A percentile compares a stretch with the other conserved stretches of the same genome.
These are phyloP conservation scores for Tolypocladium album DNA, from an alignment of 2,329 filamentous ascomycete species.

Conservation along the genomic window DNA sequence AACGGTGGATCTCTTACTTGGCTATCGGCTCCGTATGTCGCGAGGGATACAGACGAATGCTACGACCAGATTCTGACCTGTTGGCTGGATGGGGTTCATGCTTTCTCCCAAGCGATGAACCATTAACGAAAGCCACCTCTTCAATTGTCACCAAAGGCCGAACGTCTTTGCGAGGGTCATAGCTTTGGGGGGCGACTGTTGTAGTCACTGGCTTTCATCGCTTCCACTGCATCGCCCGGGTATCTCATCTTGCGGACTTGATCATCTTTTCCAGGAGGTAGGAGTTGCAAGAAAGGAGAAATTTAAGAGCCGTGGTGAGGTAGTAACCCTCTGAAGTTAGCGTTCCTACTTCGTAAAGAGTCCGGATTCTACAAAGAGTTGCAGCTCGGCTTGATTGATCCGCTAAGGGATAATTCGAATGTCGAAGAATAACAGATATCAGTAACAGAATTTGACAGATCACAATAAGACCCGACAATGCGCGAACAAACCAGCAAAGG, in stretches of 20 bases:
- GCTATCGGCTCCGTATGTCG: background rate
- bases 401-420: background rate
- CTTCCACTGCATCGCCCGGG: background rate
- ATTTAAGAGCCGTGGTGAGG: background rate
- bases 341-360: no score
- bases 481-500: background rate
- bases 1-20: background rate
- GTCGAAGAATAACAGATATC: background rate
- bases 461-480: background rate
- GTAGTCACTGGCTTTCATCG: background rate
- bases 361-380: no score
- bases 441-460: background rate
- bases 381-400: background rate
- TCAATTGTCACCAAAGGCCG: background rate
- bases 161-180: background rate
- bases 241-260: conserved; percentile 1
- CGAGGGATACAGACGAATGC: background rate
- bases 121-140: background rate
- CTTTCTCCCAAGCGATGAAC: background rate
- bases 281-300: background rate
- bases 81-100: background rate
- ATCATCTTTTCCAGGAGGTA: background rate
- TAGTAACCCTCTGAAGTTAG: no score
- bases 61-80: background rate
- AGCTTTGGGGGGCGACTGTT: background rate